These are phyloP conservation scores for Tylopilus balloui DNA, from an alignment of 768 basidiomycete genomes.

Conservation along the genomic window DNA sequence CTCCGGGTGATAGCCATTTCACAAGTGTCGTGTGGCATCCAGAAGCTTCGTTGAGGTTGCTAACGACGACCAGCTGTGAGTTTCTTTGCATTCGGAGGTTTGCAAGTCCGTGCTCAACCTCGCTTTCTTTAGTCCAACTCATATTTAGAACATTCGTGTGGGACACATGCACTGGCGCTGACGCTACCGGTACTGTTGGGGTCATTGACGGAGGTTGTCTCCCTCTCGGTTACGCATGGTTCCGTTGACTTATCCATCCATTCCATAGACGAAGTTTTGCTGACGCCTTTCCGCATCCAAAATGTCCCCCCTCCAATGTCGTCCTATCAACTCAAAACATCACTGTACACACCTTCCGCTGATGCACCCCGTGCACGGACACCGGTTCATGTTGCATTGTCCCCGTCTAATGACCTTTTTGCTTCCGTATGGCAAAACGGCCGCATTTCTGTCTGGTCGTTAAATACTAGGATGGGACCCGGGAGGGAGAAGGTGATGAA, in stretches of 20 bases:
- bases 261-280: constrained; percentile 57
- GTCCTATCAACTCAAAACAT: constrained; percentile 44
- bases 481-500: constrained; percentile 58
- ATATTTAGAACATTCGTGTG: constrained; percentile 65
- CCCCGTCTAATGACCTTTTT: constrained; percentile 50
- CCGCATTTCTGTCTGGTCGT: constrained; percentile 60
- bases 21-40: constrained; percentile 85
- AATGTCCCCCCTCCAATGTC: constrained; percentile 99
- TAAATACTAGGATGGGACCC: constrained; percentile 57
- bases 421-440: constrained; percentile 72
- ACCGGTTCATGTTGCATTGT: constrained; percentile 68
- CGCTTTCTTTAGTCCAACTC: constrained; percentile 39
- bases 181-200: constrained; percentile 80
- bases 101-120: constrained; percentile 3
- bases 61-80: constrained; percentile 66
- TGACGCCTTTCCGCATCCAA: constrained; percentile 91
- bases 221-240: neutral
- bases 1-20: constrained; percentile 52
- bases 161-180: constrained; percentile 75
- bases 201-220: constrained; percentile 84
- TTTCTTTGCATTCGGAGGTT: neutral
- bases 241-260: neutral
- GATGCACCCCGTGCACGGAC: constrained; percentile 13
- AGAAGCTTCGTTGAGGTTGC: constrained; percentile 62
- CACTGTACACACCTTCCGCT: constrained; percentile 3